Evolutionary conservation across 306 rosid genomes (phyloP), one percentile per base, ranked within the genome.

Genomic region (Arachis hypogaea): DNA sequence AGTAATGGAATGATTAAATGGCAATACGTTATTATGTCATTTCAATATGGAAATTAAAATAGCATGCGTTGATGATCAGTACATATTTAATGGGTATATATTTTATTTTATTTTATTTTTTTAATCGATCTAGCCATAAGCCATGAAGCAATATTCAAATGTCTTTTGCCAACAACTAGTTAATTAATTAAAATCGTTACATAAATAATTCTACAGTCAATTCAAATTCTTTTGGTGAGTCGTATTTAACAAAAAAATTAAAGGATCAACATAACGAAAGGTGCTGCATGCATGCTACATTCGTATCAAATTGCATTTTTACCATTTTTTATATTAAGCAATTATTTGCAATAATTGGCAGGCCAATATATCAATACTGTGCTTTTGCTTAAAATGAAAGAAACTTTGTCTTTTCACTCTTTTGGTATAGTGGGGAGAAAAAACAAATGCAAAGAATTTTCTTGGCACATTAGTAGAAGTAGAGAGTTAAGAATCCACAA

Each of bases 311-410:
- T 33, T 33, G 29, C 12, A 10, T 22, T 6, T 2, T 9, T 29
- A 45, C 5, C 9, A 18, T 18, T 52, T 68, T 38, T 52, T 38
- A 52, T 38, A 52, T 68, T 52, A 63, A 63, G 78, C 56, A 41
- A 73, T 41, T 55, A 65, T 56, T 54, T n/a, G 44, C 11, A 73
- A 64, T 43, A 44, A 63, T 59, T 38, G 44, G 69, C 49, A 41
- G 70, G 70, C 69, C 47, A 59, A 59, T 72, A 9, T 40, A 28
- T 44, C 69, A 59, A 51, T 50, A 45, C 62, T 52, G 47, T 40
- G 11, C 50, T 77, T 68, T 69, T 60, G 51, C 63, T 68, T 51
- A 63, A 59, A 47, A 40, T 47, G 45, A 59, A 68, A 59, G 65
- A 29, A 68, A 43, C 22, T 7, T 59, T 47, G 69, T 76, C 69